Percentiles rank a stretch among this genome's conserved stretches.
These are phyloP conservation scores for Leccinum pellstonianum DNA, from an alignment of 768 basidiomycete species.

Conservation along the genomic window DNA sequence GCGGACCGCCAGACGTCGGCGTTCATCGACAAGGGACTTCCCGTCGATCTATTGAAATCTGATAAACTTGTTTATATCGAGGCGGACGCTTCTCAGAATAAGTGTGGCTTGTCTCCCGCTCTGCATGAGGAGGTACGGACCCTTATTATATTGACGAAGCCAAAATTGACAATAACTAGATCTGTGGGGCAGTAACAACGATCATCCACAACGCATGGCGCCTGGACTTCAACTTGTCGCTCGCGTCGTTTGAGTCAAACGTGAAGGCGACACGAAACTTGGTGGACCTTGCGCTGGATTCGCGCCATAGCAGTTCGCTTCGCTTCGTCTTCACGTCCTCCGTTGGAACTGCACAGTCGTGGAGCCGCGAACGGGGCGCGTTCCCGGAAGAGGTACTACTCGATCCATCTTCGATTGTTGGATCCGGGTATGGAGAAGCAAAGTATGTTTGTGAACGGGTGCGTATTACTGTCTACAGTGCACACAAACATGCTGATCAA, in stretches of 20 bases:
- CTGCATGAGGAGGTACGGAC: slow-evolving; percentile 32
- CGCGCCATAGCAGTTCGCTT: slow-evolving; percentile 11
- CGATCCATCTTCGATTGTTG: slow-evolving; percentile 29
- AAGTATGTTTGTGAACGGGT: slow-evolving; percentile 41
- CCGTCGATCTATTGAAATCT: slow-evolving; percentile 28
- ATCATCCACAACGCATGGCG: slow-evolving; percentile 26
- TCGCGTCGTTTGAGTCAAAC: slow-evolving; percentile 38
- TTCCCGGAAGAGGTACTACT: slow-evolving; percentile 34
- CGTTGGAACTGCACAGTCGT: slow-evolving; percentile 17
- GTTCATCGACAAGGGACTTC: slow-evolving; percentile 36
- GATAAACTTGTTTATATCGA: slow-evolving; percentile 37
- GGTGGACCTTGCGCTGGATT: slow-evolving; percentile 34
- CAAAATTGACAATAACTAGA: slow-evolving; percentile 3
- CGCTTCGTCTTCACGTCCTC: slow-evolving; percentile 31
- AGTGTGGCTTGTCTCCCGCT: slow-evolving; percentile 28
- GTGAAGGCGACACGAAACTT: slow-evolving; percentile 34
- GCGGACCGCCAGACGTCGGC: slow-evolving; percentile 30
- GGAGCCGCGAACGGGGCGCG: slow-evolving; percentile 22
- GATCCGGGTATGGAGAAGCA: slow-evolving; percentile 36
- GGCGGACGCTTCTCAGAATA: slow-evolving; percentile 32
- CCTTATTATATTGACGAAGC: too few species aligned
- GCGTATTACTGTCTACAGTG: slow-evolving; percentile 17
- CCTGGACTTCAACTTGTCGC: slow-evolving; percentile 41
- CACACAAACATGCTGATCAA: background rate
- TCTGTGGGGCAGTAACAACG: slow-evolving; percentile 26